Evolutionary conservation across 208 protist species (phyloP).

Genomic region (Lotmaria passim): DNA sequence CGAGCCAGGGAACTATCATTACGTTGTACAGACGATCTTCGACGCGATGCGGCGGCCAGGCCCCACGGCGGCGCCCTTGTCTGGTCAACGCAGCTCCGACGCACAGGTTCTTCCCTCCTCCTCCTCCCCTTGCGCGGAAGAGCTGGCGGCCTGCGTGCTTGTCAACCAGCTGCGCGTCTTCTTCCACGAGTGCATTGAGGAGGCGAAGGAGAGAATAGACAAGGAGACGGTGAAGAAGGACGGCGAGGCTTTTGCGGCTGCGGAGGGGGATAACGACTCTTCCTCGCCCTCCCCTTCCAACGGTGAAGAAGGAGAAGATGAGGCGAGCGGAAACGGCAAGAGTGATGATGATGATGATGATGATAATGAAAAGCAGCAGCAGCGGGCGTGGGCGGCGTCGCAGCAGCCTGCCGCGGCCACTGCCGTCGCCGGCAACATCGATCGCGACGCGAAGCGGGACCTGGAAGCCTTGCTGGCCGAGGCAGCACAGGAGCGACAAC

Average conservation of each 20-base stretch:
- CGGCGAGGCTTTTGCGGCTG: not conserved
- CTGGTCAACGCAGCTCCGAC: no score
- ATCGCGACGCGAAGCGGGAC: slow-evolving; percentile 40
- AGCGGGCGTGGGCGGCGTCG: slow-evolving; percentile 8
- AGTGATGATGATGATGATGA: not conserved
- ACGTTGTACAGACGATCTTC: slow-evolving; percentile 55
- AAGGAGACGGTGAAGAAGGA: not conserved
- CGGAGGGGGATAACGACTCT: no score
- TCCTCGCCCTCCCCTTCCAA: no score
- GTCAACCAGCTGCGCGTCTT: slow-evolving; percentile 62
- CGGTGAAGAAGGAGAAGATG: no score
- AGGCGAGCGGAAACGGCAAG: no score
- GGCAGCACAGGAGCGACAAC: slow-evolving; percentile 44
- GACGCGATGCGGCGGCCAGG: slow-evolving; percentile 32
- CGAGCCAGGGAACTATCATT: slow-evolving; percentile 76
- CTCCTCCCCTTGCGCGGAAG: slow-evolving; percentile 1
- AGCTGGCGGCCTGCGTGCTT: slow-evolving; percentile 32
- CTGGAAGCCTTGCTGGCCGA: slow-evolving; percentile 52
- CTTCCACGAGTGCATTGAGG: slow-evolving; percentile 32
- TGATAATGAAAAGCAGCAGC: slow-evolving; percentile 7
- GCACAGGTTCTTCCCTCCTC: no score
- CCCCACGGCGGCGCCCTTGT: not conserved
- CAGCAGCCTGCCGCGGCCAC: slow-evolving; percentile 26
- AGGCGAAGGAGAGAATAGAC: slow-evolving; percentile 1
- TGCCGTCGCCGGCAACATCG: slow-evolving; percentile 7